These are phyloP conservation scores for Mrakia frigida DNA, from an alignment of 768 basidiomycete species.

Conservation along the genomic window DNA sequence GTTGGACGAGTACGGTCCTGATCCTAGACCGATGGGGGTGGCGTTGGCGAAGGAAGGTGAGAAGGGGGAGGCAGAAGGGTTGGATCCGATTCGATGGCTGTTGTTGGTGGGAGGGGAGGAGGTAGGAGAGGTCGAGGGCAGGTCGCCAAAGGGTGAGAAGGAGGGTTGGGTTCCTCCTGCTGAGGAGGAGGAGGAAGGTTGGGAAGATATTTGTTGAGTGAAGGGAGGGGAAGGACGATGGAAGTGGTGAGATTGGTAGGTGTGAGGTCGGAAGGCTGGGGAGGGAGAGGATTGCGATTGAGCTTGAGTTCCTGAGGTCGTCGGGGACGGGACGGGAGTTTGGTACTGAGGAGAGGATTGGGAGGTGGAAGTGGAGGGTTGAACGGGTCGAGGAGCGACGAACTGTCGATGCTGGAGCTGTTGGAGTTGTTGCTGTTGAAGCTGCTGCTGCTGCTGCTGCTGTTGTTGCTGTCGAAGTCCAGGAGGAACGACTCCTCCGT, in stretches of 20 bases:
- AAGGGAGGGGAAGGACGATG: neutral
- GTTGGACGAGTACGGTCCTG: neutral
- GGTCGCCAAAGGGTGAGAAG: conserved; percentile 7
- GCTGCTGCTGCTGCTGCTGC: conserved; percentile 14
- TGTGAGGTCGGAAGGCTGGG: neutral
- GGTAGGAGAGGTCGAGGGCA: neutral
- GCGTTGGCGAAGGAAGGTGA: conserved; percentile 9
- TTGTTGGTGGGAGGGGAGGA: neutral
- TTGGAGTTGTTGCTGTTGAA: conserved; percentile 12
- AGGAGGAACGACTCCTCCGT: neutral
- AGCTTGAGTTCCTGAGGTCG: neutral
- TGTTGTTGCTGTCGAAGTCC: conserved; percentile 12
- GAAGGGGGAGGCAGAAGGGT: neutral
- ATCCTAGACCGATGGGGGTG: neutral
- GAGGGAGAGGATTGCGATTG: neutral
- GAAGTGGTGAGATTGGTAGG: conserved; percentile 4
- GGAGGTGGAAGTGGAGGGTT: neutral
- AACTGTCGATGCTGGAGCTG: neutral
- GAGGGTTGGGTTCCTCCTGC: neutral
- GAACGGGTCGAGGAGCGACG: neutral
- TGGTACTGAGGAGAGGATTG: neutral
- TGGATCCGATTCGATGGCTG: neutral
- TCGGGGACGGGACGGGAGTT: neutral
- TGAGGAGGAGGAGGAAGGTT: neutral
- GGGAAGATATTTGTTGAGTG: neutral